Evolutionary conservation across 208 protist species (phyloP).

Genomic region (Balamuthia mandrillaris): DNA sequence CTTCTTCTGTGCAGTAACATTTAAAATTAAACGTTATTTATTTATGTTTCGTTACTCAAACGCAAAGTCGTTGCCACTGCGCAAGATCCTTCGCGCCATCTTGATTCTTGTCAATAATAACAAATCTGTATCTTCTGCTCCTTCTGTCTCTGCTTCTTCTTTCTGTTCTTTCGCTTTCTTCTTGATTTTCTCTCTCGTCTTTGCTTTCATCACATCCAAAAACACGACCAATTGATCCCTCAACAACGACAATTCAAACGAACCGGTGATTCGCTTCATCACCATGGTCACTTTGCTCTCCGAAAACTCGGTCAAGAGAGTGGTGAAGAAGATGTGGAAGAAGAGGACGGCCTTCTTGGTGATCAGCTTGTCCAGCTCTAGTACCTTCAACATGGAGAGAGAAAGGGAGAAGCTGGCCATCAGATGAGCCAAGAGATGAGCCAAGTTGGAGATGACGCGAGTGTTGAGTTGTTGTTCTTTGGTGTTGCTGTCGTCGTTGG

Average conservation of each 20-base stretch:
- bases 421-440: neutral
- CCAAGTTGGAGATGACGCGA: neutral
- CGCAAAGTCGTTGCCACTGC: neutral
- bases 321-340: neutral
- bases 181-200: neutral
- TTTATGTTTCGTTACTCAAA: neutral
- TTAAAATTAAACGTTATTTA: neutral
- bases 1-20: no score
- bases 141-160: no score
- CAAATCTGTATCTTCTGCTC: no score
- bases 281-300: neutral
- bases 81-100: neutral
- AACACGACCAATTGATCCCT: constrained; percentile 1
- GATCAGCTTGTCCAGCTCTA: neutral
- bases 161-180: neutral
- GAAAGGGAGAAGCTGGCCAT: constrained; percentile 17
- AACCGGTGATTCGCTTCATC: neutral
- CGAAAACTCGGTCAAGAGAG: neutral
- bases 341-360: neutral
- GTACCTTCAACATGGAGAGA: constrained; percentile 14
- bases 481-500: no score
- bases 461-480: no score
- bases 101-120: neutral
- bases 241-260: neutral
- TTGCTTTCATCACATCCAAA: neutral